phyloP scores from a whole-genome alignment of 2,329 filamentous ascomycete species.

The Pestalotiopsis sp. region DNA sequence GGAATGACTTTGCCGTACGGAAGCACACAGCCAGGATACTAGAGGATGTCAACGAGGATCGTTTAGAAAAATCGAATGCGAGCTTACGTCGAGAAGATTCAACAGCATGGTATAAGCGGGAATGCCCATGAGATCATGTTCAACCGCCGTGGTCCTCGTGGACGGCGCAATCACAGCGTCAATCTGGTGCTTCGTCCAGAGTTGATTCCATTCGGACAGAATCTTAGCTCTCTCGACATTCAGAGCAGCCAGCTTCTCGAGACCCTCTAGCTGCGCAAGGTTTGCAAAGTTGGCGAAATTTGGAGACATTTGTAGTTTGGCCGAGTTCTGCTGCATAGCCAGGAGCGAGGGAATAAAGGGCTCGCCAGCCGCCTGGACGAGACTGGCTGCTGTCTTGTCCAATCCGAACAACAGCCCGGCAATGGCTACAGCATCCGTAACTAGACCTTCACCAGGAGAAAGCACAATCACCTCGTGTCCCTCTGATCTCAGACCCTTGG shows the following conservation, averaged over 20 bases:
- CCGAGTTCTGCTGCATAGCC: constrained; percentile 29
- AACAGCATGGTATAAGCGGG: constrained; percentile 50
- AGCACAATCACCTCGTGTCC: constrained; percentile 49
- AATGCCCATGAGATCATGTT: constrained; percentile 51
- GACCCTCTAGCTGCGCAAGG: constrained; percentile 33
- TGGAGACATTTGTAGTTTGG: constrained; percentile 31
- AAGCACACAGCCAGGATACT: constrained; percentile 55
- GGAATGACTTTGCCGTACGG: constrained; percentile 45
- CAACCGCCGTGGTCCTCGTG: constrained; percentile 52
- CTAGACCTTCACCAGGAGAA: constrained; percentile 29
- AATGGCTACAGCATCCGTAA: constrained; percentile 30
- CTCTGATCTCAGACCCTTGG: constrained; percentile 36
- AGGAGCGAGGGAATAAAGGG: constrained; percentile 25
- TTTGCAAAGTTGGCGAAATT: constrained; percentile 20
- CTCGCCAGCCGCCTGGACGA: constrained; percentile 38
- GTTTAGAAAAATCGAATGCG: neutral
- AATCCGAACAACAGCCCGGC: constrained; percentile 44
- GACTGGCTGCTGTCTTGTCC: constrained; percentile 30
- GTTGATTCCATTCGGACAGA: constrained; percentile 43
- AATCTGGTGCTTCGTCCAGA: constrained; percentile 44
- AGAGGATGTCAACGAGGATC: neutral
- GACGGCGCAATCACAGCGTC: constrained; percentile 52
- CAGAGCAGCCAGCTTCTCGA: constrained; percentile 42
- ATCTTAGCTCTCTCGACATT: constrained; percentile 36
- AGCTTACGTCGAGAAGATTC: constrained; percentile 54